Conservation (phyloP, 495 filamentous ascomycete species). For the Hypoxylon fragiforme region DNA sequence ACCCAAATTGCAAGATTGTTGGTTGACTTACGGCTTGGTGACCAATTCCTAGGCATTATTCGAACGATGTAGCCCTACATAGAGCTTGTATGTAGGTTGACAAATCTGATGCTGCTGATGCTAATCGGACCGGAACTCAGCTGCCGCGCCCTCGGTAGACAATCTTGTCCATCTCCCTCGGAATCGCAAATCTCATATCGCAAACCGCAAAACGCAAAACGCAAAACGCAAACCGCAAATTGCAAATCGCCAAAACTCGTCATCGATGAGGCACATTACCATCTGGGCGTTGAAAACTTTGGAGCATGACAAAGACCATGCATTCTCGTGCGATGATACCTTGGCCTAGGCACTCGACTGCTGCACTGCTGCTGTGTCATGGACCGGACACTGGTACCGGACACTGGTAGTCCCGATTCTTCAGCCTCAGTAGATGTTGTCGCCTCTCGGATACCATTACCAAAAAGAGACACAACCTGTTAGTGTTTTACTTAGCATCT, state of each 20-base stretch:
- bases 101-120: constrained; percentile 1
- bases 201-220: no score
- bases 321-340: constrained; percentile 18
- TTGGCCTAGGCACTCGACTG: no score
- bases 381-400: constrained; percentile 15
- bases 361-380: constrained; percentile 13
- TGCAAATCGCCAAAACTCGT: constrained; percentile 12
- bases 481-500: no score
- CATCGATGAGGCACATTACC: constrained; percentile 20
- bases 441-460: constrained; percentile 27
- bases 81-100: neutral
- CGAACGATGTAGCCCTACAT: neutral
- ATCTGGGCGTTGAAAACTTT: constrained; percentile 13
- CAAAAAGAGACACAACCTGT: constrained; percentile 14
- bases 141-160: constrained; percentile 18
- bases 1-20: constrained; percentile 19
- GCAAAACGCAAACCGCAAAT: no score
- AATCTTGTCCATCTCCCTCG: no score
- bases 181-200: no score
- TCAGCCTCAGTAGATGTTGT: constrained; percentile 28
- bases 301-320: constrained; percentile 25
- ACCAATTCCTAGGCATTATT: neutral
- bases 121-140: constrained; percentile 32
- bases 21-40: constrained; percentile 24
- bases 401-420: constrained; percentile 14